Evolutionary conservation across 2,329 filamentous ascomycete species (phyloP).

Genomic region (Fusarium odoratissimum): DNA sequence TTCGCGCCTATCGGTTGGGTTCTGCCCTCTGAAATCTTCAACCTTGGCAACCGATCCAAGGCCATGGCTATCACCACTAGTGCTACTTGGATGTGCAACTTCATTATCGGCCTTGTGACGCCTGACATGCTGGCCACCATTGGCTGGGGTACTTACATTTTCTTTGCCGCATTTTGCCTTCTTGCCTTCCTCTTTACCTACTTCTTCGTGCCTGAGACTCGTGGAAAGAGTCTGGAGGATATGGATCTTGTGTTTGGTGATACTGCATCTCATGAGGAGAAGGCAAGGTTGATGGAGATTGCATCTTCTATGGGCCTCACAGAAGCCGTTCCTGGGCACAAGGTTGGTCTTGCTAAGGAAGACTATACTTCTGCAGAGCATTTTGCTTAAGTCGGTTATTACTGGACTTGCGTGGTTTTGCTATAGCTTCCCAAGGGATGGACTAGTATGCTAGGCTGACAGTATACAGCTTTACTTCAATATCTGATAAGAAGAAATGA

Average conservation of each 20-base stretch:
- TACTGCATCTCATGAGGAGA: not conserved
- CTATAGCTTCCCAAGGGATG: not conserved
- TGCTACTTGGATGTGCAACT: slow-evolving; percentile 56
- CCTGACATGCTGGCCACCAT: slow-evolving; percentile 64
- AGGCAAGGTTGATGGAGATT: not conserved
- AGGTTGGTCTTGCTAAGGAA: not conserved
- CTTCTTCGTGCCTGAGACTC: slow-evolving; percentile 69
- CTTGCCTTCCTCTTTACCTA: slow-evolving; percentile 62
- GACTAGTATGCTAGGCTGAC: not conserved
- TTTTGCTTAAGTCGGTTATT: not conserved
- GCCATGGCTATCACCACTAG: slow-evolving; percentile 69
- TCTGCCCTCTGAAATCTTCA: slow-evolving; percentile 73
- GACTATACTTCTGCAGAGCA: not conserved
- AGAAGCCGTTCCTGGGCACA: not conserved
- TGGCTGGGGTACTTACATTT: slow-evolving; percentile 66
- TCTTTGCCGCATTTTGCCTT: slow-evolving; percentile 67
- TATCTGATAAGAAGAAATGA: not conserved
- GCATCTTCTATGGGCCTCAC: not conserved
- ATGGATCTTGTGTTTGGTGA: slow-evolving; percentile 62
- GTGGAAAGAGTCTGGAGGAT: slow-evolving; percentile 65
- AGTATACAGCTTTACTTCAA: too few relatives aligned
- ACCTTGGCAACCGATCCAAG: slow-evolving; percentile 66
- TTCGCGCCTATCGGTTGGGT: slow-evolving; percentile 73
- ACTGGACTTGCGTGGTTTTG: not conserved
- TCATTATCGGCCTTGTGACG: slow-evolving; percentile 51